phyloP scores from a whole-genome alignment of 2,329 filamentous ascomycete genomes.

The Diaporthe sp. region DNA sequence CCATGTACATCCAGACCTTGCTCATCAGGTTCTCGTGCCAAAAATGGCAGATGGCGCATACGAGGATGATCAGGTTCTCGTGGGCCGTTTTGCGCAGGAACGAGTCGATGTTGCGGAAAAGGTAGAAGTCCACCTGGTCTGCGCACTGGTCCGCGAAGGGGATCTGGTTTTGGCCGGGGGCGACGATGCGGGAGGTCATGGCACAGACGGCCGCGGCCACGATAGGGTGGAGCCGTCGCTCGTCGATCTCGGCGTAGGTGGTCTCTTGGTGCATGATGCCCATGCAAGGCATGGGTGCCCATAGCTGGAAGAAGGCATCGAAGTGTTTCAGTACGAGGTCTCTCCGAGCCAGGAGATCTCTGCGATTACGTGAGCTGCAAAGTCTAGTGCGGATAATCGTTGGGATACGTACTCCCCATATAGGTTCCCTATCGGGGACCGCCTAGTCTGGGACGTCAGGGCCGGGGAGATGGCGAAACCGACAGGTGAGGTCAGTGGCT shows the following conservation, averaged over 20 bases:
- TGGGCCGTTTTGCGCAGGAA: constrained; percentile 45
- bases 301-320: constrained; percentile 51
- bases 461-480: constrained; percentile 19
- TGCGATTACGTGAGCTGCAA: neutral
- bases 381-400: neutral
- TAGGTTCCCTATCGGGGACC: neutral
- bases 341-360: constrained; percentile 47
- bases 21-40: constrained; percentile 49
- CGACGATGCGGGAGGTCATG: constrained; percentile 49
- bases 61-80: constrained; percentile 43
- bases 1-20: constrained; percentile 53
- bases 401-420: constrained; percentile 28
- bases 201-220: constrained; percentile 52
- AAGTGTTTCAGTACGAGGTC: constrained; percentile 50
- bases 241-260: constrained; percentile 49
- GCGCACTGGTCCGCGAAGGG: constrained; percentile 51
- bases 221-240: constrained; percentile 47
- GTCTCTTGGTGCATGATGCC: constrained; percentile 50
- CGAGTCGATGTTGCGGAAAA: constrained; percentile 52
- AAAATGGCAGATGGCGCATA: constrained; percentile 50
- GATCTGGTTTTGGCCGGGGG: constrained; percentile 44
- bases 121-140: constrained; percentile 50
- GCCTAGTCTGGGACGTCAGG: constrained; percentile 12
- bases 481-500: constrained; percentile 10
- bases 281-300: constrained; percentile 52